Percentiles rank a stretch among this genome's conserved stretches.
Evolutionary conservation across 371 early-diverging fungal species (phyloP).

Genomic region (Rhizomucor miehei): DNA sequence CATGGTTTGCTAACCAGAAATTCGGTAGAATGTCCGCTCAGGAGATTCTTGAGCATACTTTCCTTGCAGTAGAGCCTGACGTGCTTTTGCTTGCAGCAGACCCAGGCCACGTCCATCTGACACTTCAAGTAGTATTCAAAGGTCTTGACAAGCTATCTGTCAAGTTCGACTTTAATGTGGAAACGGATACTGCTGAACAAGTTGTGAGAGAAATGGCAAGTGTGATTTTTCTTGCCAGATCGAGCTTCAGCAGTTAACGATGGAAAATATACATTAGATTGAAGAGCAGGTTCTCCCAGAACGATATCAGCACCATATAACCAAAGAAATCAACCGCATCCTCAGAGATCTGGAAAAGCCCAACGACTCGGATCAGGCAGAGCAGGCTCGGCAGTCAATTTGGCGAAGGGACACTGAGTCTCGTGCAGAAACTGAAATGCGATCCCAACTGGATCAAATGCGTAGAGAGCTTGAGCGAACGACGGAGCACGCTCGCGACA

Average conservation of each 20-base stretch:
- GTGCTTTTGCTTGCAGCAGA: slow-evolving; percentile 64
- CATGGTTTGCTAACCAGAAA: not conserved
- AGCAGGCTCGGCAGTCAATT: slow-evolving; percentile 41
- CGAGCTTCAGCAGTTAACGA: not conserved
- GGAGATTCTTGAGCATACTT: slow-evolving; percentile 81
- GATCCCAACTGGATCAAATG: slow-evolving; percentile 35
- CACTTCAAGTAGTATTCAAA: slow-evolving; percentile 82
- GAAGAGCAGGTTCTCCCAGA: slow-evolving; percentile 79
- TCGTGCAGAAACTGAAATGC: slow-evolving; percentile 38
- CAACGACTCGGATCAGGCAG: slow-evolving; percentile 31
- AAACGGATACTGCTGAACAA: slow-evolving; percentile 89
- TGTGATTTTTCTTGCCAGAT: not conserved
- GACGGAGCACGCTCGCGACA: slow-evolving; percentile 26
- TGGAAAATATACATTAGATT: slow-evolving; percentile 49
- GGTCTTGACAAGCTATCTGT: slow-evolving; percentile 82
- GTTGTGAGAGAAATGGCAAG: slow-evolving; percentile 88
- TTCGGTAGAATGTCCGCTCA: slow-evolving; percentile 64
- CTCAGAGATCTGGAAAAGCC: slow-evolving; percentile 70
- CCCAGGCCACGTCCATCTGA: slow-evolving; percentile 66
- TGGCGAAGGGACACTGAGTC: slow-evolving; percentile 51
- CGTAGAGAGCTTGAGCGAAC: slow-evolving; percentile 23
- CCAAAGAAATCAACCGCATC: slow-evolving; percentile 84
- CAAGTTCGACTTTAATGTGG: slow-evolving; percentile 88
- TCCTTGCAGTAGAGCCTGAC: slow-evolving; percentile 73
- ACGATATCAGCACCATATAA: slow-evolving; percentile 76